Conservation (phyloP, 148 eudicot genomes). For the Tetragonia tetragonoides region DNA sequence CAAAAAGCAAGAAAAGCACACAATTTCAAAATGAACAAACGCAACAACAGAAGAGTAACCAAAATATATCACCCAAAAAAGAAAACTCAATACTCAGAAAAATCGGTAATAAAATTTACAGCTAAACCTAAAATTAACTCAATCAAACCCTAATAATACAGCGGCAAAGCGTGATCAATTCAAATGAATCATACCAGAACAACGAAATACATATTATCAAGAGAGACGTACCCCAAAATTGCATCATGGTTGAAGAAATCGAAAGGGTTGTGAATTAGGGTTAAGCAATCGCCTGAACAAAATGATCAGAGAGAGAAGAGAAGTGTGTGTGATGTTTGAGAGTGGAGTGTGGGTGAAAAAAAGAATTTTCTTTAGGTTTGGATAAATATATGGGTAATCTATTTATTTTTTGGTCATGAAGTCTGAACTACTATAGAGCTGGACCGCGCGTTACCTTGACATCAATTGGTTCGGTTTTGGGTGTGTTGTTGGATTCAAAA, state of each 20-base stretch:
- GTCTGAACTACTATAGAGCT: too few species aligned
- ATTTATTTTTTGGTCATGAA: too few species aligned
- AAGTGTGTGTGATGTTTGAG: background rate
- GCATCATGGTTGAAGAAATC: conserved; percentile 11
- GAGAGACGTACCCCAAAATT: conserved; percentile 11
- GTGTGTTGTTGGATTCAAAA: too few species aligned
- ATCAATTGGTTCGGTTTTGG: too few species aligned
- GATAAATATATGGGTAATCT: background rate
- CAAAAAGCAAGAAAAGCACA: background rate
- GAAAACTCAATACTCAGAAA: background rate
- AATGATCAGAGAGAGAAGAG: background rate
- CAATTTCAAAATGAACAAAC: background rate
- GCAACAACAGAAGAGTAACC: background rate
- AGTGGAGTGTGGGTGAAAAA: background rate
- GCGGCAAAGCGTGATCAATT: background rate
- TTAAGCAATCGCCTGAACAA: too few species aligned
- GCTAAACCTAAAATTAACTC: background rate
- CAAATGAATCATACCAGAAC: background rate
- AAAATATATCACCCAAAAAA: too few species aligned
- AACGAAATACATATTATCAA: background rate
- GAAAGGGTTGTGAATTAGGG: background rate
- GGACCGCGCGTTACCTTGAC: too few species aligned
- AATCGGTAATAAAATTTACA: background rate
- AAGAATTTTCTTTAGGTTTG: background rate
- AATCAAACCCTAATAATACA: background rate